These are phyloP conservation scores for Colletotrichum graminicola DNA, from an alignment of 2,329 filamentous ascomycete genomes.

Conservation along the genomic window DNA sequence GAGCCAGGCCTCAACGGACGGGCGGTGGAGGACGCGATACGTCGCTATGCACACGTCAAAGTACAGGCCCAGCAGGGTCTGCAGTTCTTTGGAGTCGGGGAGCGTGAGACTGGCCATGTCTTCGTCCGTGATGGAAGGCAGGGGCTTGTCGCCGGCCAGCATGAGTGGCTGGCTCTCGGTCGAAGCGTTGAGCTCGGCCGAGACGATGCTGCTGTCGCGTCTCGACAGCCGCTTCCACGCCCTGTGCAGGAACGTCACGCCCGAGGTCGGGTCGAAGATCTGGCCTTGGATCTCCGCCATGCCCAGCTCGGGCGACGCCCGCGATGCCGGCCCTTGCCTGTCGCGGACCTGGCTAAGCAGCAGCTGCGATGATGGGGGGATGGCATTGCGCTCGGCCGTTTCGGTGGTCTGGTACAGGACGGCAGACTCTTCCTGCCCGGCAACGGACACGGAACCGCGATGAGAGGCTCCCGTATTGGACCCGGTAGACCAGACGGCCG, in stretches of 20 bases:
- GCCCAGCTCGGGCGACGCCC: slow-evolving; percentile 48
- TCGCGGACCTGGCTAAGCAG: slow-evolving; percentile 27
- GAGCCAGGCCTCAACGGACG: slow-evolving; percentile 64
- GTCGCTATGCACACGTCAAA: slow-evolving; percentile 73
- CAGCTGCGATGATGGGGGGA: neutral
- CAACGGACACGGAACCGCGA: slow-evolving; percentile 8
- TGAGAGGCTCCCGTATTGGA: slow-evolving; percentile 2
- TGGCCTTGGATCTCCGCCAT: slow-evolving; percentile 61
- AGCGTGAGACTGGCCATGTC: slow-evolving; percentile 53
- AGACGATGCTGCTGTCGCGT: slow-evolving; percentile 50
- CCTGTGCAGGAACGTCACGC: slow-evolving; percentile 66
- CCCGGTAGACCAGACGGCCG: slow-evolving; percentile 22
- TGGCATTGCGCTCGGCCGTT: neutral
- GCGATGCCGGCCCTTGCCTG: slow-evolving; percentile 41
- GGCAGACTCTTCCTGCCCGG: slow-evolving; percentile 17
- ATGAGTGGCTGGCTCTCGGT: slow-evolving; percentile 59
- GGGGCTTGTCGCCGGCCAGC: slow-evolving; percentile 64
- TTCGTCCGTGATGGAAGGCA: slow-evolving; percentile 49
- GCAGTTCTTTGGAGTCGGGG: slow-evolving; percentile 51
- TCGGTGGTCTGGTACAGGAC: slow-evolving; percentile 28
- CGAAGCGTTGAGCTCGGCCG: slow-evolving; percentile 44
- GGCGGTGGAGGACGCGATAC: slow-evolving; percentile 68
- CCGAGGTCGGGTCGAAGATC: slow-evolving; percentile 67
- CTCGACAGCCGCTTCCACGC: slow-evolving; percentile 65
- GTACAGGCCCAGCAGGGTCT: slow-evolving; percentile 61